These are phyloP conservation scores for Parietaria judaica DNA, from an alignment of 306 rosid genomes.

Conservation along the genomic window DNA sequence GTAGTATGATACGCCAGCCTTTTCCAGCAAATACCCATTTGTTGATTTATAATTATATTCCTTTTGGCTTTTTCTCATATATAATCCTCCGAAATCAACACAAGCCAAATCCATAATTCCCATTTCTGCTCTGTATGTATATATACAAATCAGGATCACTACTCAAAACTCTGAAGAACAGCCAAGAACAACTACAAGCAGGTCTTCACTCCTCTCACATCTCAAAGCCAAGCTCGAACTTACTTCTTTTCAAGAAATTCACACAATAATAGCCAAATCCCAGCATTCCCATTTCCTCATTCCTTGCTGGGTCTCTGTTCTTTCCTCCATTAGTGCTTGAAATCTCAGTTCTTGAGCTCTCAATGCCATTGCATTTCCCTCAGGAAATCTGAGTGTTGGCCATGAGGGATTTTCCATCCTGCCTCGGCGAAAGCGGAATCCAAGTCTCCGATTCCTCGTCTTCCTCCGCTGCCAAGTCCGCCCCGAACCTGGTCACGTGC, in stretches of 20 bases:
- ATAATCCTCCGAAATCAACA: not conserved
- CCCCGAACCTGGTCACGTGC: constrained; percentile 71
- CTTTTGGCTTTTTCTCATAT: constrained; percentile 17
- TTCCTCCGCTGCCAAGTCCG: constrained; percentile 38
- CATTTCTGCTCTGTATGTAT: too few species aligned
- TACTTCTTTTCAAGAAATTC: not conserved
- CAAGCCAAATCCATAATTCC: too few species aligned
- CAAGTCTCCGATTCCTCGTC: constrained; percentile 65
- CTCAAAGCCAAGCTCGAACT: constrained; percentile 21
- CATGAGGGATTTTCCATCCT: constrained; percentile 92
- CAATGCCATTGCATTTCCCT: too few species aligned
- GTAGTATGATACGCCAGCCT: constrained; percentile 23
- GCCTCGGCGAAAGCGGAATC: constrained; percentile 85
- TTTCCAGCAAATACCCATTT: constrained; percentile 32
- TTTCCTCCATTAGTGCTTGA: not conserved
- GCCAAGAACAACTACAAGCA: too few species aligned
- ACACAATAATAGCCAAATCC: not conserved
- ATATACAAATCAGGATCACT: too few species aligned
- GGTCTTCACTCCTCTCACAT: constrained; percentile 15
- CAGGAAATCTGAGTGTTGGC: constrained; percentile 5
- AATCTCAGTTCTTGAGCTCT: not conserved
- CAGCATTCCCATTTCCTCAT: constrained; percentile 8
- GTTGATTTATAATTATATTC: not conserved
- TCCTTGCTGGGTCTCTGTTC: not conserved
- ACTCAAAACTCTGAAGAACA: too few species aligned